phyloP scores from a whole-genome alignment of 2,329 filamentous ascomycete species.

The Ceratocystiopsis minuta region DNA sequence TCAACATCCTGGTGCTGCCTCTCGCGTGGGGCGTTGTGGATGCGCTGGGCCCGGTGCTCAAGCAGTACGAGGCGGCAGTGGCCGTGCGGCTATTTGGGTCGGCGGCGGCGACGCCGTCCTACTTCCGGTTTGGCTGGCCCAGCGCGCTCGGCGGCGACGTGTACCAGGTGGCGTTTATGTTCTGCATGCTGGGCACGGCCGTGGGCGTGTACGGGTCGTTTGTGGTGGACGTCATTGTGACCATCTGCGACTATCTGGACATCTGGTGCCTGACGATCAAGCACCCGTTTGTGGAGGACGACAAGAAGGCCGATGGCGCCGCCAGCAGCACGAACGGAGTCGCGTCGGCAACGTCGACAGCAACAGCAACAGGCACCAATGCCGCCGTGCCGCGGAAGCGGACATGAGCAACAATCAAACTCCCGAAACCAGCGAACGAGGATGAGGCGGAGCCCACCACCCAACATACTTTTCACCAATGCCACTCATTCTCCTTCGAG shows the following conservation, averaged over 20 bases:
- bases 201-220: constrained; percentile 94
- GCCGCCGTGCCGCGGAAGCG: no score
- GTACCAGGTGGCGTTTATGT: constrained; percentile 74
- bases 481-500: no score
- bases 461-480: no score
- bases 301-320: not conserved
- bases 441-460: no score
- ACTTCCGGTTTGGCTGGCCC: constrained; percentile 44
- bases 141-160: constrained; percentile 54
- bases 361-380: not conserved
- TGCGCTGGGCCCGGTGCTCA: constrained; percentile 52
- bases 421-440: no score
- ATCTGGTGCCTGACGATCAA: constrained; percentile 99
- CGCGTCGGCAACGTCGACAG: not conserved
- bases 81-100: constrained; percentile 3
- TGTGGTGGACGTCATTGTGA: constrained; percentile 90
- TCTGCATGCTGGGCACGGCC: constrained; percentile 67
- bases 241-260: constrained; percentile 93
- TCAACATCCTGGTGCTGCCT: constrained; percentile 68
- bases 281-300: constrained; percentile 43
- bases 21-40: constrained; percentile 65
- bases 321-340: no score
- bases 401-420: no score
- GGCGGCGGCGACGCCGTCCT: constrained; percentile 1
- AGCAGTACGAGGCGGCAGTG: constrained; percentile 24